Conservation (phyloP, 495 filamentous ascomycete species). For the Astrocystis sublimbata region DNA sequence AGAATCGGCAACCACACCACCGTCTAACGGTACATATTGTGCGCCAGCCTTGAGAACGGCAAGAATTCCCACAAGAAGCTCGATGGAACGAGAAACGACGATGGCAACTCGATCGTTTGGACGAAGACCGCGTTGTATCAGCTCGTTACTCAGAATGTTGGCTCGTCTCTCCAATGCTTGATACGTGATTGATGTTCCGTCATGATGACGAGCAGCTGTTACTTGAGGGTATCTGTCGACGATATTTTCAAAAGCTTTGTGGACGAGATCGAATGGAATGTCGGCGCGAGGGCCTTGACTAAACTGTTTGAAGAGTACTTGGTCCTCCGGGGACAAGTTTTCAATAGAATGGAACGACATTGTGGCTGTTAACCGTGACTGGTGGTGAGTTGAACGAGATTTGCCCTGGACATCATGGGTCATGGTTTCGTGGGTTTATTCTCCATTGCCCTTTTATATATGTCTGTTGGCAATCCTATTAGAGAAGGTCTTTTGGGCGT, state of each 20-base stretch:
- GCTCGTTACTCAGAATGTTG: slow-evolving; percentile 32
- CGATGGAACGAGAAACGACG: slow-evolving; percentile 34
- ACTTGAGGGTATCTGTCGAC: slow-evolving; percentile 28
- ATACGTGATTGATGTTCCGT: slow-evolving; percentile 37
- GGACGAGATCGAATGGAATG: slow-evolving; percentile 29
- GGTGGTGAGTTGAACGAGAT: neutral
- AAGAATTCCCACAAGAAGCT: slow-evolving; percentile 48
- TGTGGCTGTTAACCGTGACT: neutral
- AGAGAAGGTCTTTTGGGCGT: neutral
- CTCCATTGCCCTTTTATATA: slow-evolving; percentile 6
- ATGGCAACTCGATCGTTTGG: slow-evolving; percentile 31
- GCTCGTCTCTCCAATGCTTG: slow-evolving; percentile 33
- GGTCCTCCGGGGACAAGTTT: slow-evolving; percentile 25
- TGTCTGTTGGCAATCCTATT: neutral
- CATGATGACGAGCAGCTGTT: slow-evolving; percentile 32
- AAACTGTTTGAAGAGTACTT: slow-evolving; percentile 29
- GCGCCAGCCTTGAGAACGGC: slow-evolving; percentile 53
- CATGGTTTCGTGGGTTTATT: neutral
- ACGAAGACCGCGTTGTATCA: slow-evolving; percentile 28
- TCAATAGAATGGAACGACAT: slow-evolving; percentile 27
- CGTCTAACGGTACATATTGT: slow-evolving; percentile 52
- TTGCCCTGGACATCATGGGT: neutral
- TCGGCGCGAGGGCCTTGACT: slow-evolving; percentile 25
- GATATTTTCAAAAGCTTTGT: slow-evolving; percentile 34
- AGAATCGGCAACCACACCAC: slow-evolving; percentile 36